Evolutionary conservation across 352 stramenopile genomes (phyloP).

Genomic region (Phytophthora hibernalis): DNA sequence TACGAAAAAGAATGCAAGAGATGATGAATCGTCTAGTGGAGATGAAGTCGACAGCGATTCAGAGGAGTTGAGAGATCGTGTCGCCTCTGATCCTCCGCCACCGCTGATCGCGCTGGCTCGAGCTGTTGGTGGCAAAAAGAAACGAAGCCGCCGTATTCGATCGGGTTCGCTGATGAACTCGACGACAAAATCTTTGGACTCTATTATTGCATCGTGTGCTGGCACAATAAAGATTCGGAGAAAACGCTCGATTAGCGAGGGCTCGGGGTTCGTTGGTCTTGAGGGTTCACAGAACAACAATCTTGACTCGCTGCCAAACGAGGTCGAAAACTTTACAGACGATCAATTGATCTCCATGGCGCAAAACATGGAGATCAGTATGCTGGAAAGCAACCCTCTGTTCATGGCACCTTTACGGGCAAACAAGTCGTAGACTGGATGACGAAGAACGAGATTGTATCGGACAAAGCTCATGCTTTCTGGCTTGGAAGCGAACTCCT

Average conservation of each 20-base stretch:
- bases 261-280: constrained; percentile 37
- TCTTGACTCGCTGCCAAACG: constrained; percentile 44
- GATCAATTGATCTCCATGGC: constrained; percentile 82
- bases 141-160: constrained; percentile 44
- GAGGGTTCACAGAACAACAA: constrained; percentile 39
- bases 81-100: constrained; percentile 62
- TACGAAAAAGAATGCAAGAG: constrained; percentile 26
- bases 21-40: constrained; percentile 27
- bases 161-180: constrained; percentile 70
- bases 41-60: constrained; percentile 44
- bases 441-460: constrained; percentile 81
- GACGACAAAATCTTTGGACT: constrained; percentile 75
- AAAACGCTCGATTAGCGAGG: constrained; percentile 69
- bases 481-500: constrained; percentile 84
- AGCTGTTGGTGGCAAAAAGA: constrained; percentile 49
- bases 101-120: constrained; percentile 34
- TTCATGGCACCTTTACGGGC: constrained; percentile 64
- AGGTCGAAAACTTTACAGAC: constrained; percentile 81
- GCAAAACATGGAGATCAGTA: constrained; percentile 73
- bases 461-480: constrained; percentile 67
- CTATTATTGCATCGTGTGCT: constrained; percentile 64
- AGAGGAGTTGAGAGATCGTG: constrained; percentile 58
- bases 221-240: constrained; percentile 56
- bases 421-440: constrained; percentile 76
- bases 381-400: constrained; percentile 52